Evolutionary conservation across 306 rosid species (phyloP).

Genomic region (Quercus parvula): DNA sequence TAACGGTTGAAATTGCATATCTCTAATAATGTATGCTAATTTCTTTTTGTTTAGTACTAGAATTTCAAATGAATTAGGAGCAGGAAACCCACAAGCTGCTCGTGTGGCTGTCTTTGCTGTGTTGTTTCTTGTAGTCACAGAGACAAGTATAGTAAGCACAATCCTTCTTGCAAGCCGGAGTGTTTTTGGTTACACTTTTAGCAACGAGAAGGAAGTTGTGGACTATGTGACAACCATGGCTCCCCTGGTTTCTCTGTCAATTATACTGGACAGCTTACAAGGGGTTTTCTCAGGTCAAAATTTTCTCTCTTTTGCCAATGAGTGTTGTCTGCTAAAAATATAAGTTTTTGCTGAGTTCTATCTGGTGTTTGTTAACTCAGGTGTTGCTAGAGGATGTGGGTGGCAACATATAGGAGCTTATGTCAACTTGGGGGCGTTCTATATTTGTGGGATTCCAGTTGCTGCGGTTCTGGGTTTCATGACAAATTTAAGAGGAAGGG

Average conservation of each 20-base stretch:
- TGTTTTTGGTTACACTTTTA: constrained; percentile 53
- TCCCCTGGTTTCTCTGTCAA: constrained; percentile 53
- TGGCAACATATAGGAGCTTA: constrained; percentile 76
- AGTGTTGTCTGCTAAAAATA: background rate
- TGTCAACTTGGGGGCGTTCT: constrained; percentile 64
- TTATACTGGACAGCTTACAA: constrained; percentile 52
- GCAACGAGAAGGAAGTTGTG: constrained; percentile 63
- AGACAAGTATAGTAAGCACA: constrained; percentile 34
- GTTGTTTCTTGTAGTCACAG: constrained; percentile 31
- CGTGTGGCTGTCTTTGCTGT: constrained; percentile 44
- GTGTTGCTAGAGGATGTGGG: constrained; percentile 73
- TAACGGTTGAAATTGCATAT: background rate
- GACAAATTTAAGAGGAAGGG: constrained; percentile 48
- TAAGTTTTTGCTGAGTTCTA: background rate
- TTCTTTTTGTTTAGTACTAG: constrained; percentile 43
- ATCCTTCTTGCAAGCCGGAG: constrained; percentile 43
- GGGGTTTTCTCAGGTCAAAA: constrained; percentile 58
- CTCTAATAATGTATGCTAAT: background rate
- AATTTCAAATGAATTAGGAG: constrained; percentile 76
- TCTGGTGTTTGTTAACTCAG: constrained; percentile 21
- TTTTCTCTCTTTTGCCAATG: background rate
- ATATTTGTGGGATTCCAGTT: constrained; percentile 69
- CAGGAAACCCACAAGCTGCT: constrained; percentile 58
- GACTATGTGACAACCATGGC: constrained; percentile 65
- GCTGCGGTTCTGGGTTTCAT: constrained; percentile 53